A percentile compares a stretch with the other conserved stretches of the same genome.
These are phyloP conservation scores for Berkeleyomyces basicola DNA, from an alignment of 2,329 filamentous ascomycete species.

Conservation along the genomic window DNA sequence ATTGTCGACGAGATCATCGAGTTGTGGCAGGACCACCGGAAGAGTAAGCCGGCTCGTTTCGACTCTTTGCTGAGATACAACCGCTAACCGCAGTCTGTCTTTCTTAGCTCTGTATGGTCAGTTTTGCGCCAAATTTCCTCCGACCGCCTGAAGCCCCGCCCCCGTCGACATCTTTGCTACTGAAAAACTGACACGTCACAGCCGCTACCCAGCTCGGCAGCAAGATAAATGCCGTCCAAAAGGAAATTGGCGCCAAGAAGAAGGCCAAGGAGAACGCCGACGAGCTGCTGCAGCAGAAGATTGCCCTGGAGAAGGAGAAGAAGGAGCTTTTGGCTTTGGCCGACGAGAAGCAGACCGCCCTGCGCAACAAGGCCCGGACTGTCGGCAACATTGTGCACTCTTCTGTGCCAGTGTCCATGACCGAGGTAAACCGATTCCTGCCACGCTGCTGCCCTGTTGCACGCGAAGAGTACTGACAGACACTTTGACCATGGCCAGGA, in stretches of 20 bases:
- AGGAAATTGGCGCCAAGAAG: slow-evolving; percentile 81
- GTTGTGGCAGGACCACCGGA: slow-evolving; percentile 71
- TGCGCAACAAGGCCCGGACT: slow-evolving; percentile 64
- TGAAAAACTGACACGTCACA: slow-evolving; percentile 2
- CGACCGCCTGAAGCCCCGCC: not conserved
- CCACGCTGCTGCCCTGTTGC: no score
- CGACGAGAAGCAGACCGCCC: slow-evolving; percentile 52
- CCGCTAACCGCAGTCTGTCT: slow-evolving; percentile 2
- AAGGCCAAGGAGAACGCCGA: slow-evolving; percentile 85
- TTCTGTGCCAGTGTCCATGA: slow-evolving; percentile 65
- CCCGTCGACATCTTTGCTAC: no score
- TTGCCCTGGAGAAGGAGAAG: slow-evolving; percentile 63
- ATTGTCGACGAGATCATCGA: slow-evolving; percentile 81
- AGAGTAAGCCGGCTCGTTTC: slow-evolving; percentile 33
- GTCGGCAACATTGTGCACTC: slow-evolving; percentile 65
- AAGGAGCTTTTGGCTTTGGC: slow-evolving; percentile 62
- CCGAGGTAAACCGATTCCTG: slow-evolving; percentile 40
- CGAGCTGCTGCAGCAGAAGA: slow-evolving; percentile 64
- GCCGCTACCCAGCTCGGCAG: slow-evolving; percentile 60
- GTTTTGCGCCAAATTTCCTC: slow-evolving; percentile 2
- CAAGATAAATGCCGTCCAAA: slow-evolving; percentile 77
- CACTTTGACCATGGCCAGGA: slow-evolving; percentile 30
- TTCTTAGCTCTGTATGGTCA: slow-evolving; percentile 11
- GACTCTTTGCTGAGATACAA: not conserved
- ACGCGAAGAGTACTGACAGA: no score